Evolutionary conservation across 148 eudicot genomes (phyloP).

Genomic region (Camellia lanceoleosa): DNA sequence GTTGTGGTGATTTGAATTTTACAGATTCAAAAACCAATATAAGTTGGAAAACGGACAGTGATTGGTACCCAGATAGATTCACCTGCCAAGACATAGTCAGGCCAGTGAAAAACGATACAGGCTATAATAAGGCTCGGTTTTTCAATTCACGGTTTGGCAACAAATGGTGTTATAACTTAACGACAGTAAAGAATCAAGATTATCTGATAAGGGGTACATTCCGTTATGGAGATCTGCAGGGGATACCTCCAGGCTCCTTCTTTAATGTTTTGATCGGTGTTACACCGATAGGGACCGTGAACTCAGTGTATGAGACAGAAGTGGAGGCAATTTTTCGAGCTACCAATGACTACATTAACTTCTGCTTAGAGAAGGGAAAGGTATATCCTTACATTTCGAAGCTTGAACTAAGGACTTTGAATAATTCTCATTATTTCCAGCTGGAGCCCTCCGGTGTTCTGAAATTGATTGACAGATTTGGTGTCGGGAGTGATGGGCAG

Average conservation of each 20-base stretch:
- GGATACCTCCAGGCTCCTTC: constrained; percentile 13
- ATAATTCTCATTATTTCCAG: constrained; percentile 21
- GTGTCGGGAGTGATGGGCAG: constrained; percentile 31
- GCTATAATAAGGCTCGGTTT: constrained; percentile 22
- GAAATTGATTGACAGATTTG: constrained; percentile 32
- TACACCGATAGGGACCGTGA: constrained; percentile 29
- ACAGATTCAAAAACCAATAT: constrained; percentile 29
- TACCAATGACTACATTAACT: constrained; percentile 19
- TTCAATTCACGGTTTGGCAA: constrained; percentile 21
- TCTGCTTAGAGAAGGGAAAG: constrained; percentile 29
- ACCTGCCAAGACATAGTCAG: constrained; percentile 26
- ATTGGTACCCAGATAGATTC: constrained; percentile 27
- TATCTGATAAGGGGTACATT: constrained; percentile 44
- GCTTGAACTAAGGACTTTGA: constrained; percentile 37
- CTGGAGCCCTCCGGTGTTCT: constrained; percentile 16
- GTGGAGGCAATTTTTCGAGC: constrained; percentile 32
- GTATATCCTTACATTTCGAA: constrained; percentile 36
- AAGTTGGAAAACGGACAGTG: constrained; percentile 29
- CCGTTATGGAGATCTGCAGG: constrained; percentile 15
- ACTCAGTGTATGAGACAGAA: constrained; percentile 18
- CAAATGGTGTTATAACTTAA: constrained; percentile 41
- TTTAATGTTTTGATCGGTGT: constrained; percentile 26
- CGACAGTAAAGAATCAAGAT: constrained; percentile 29
- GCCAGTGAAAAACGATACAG: neutral
- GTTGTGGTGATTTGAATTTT: constrained; percentile 25